Evolutionary conservation across 345 rosid species (phyloP), one percentile per base, ranked within the genome.

Genomic region (Eucalyptus polyanthemos): DNA sequence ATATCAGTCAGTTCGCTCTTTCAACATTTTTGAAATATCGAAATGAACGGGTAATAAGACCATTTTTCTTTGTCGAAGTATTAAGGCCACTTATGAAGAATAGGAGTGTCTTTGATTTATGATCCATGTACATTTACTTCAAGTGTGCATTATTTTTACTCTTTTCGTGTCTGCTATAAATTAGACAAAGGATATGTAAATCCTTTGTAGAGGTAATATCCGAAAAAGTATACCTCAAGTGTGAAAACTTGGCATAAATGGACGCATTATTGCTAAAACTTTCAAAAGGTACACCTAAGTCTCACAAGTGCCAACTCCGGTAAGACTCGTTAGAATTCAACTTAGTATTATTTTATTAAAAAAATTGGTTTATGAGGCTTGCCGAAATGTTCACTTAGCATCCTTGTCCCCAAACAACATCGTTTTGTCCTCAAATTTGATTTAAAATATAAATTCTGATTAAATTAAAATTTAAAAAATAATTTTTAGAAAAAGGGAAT

Each of bases 331-430:
- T 3, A 50, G 8, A 50, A 50, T 50, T 50, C 54, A 50, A 50
- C 54, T 50, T 6, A 3, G 21, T 3, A 0, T 50, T 50, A 50
- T 1, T 50, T 50, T 50, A 50, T 50, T 50, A 3, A 16, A 2
- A 50, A 50, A 50, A 16, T 1, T 6, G 0, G 21, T 50, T 16
- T 1, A 16, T 6, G 54, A 6, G 21, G 0, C 54, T 50, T 50
- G 54, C 0, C 1, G 3, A 50, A 50, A 15, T 50, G 54, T 50
- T 6, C 54, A 6, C 8, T 50, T 0, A 3, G 21, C 8, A 50
- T 15, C 3, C 2, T 50, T 50, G 21, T 50, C 21, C 21, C 54
- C 3, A 16, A 50, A 16, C 3, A 8, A 50, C 21, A 50, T 50
- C 8, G 1, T 16, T 50, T 50, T 50, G 22, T 51, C 54, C 4